Base-by-base conservation (phyloP, 768 basidiomycete species). In the Rhodosporidiobolus sp. region DNA sequence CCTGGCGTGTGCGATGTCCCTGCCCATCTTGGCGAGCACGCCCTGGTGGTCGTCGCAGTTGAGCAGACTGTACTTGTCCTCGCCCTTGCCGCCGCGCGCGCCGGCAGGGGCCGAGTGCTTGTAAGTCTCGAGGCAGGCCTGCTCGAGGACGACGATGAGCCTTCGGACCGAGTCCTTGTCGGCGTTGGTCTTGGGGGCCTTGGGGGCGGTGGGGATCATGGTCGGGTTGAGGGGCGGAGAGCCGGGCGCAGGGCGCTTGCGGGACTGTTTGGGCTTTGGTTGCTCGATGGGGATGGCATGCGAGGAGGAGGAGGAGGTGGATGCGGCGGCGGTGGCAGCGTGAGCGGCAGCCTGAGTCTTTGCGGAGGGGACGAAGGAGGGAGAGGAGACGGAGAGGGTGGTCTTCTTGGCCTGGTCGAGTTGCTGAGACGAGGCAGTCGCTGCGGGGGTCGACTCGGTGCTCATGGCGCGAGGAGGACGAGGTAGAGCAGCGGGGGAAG, bases 1-100 rank as follows among this genome's bases (percentile, higher is more conserved):
- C 75, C 96, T 85, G n/a, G 96, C 96, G 82, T 98, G 94, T 24
- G 96, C 96, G 72, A 98, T 98, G 82, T 99, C 96, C 80, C 95
- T 86, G 24, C 94, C 93, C 0, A 93, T 96, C 82, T 96, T 98
- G 9, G 96, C 95, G 73, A 99, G 85, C 77, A 99, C 96, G 66
- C 95, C 95, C 81, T 99, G 96, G 73, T 78, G 96, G 77, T 98
- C 96, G 80, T 98, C 96, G 81, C 96, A 98, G 82, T 99, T 99
- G 76, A 99, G 82, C 69, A 99, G 83, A 16, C 94, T 94, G 82
- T 97, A 98, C 82, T 97, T 97, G 69, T 91, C 92, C 70, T 95
- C 94, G 79, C 82, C 43, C 84, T 84, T 61, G 75, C 77, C 78
- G 84, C 87, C 80, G 80, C 86, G 80, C 84, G 86, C 38, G 43